Percentiles rank a stretch among this genome's conserved stretches.
Conservation (phyloP, 2,329 filamentous ascomycete genomes). For the Daldinia sp. region DNA sequence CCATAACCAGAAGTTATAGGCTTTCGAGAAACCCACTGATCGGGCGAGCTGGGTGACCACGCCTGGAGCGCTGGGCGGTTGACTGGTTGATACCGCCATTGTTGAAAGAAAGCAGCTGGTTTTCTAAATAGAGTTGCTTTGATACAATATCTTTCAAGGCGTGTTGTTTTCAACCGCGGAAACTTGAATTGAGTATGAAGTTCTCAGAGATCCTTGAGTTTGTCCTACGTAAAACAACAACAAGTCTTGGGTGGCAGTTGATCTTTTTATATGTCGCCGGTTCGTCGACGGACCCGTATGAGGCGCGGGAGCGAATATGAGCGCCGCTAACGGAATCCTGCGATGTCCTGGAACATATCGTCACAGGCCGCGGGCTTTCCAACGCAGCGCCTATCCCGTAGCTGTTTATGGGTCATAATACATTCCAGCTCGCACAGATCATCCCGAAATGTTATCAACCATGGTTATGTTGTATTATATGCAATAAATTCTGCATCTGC, state of each 20-base stretch:
- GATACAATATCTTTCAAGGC: neutral
- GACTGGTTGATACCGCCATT: slow-evolving; percentile 17
- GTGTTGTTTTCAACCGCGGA: neutral
- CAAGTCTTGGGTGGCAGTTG: neutral
- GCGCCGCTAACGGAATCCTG: neutral
- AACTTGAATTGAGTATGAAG: slow-evolving; percentile 3
- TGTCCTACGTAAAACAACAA: neutral
- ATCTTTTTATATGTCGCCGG: slow-evolving; percentile 4
- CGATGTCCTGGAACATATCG: neutral
- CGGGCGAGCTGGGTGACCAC: slow-evolving; percentile 56
- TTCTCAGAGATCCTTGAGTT: slow-evolving; percentile 1
- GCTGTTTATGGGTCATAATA: neutral
- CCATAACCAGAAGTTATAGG: slow-evolving; percentile 69
- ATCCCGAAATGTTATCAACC: neutral
- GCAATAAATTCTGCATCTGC: slow-evolving; percentile 4
- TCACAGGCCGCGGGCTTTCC: neutral
- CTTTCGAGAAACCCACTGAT: slow-evolving; percentile 66
- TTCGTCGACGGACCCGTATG: neutral
- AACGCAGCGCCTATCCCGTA: neutral
- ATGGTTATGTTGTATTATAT: neutral
- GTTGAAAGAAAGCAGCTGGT: neutral
- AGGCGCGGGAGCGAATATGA: neutral
- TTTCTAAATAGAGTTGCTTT: slow-evolving; percentile 2
- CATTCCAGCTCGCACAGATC: neutral
- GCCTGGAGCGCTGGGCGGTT: slow-evolving; percentile 18